Conservation (phyloP, 2,329 filamentous ascomycete species). For the Aspergillus awamori region DNA sequence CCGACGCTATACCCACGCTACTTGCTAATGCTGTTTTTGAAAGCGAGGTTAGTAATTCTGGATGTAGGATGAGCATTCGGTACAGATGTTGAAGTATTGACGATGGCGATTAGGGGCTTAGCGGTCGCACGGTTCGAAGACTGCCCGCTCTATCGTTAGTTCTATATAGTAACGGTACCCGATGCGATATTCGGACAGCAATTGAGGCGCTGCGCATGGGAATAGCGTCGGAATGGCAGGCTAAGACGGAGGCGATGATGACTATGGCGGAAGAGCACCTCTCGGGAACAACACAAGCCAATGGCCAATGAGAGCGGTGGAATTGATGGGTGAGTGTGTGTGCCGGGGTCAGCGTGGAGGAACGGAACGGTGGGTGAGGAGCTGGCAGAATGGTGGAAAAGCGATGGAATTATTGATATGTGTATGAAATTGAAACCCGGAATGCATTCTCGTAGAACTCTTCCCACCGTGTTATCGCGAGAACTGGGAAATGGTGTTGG, state of each 20-base stretch:
- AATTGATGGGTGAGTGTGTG: background rate
- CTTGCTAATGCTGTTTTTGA: slow-evolving; percentile 32
- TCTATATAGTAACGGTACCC: slow-evolving; percentile 39
- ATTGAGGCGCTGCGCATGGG: slow-evolving; percentile 41
- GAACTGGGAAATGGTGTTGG: background rate
- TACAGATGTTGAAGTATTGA: background rate
- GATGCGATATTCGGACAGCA: slow-evolving; percentile 42
- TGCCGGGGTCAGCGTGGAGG: background rate
- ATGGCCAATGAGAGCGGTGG: slow-evolving; percentile 6
- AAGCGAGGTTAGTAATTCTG: slow-evolving; percentile 30
- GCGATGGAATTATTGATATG: too few relatives aligned
- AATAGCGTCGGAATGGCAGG: slow-evolving; percentile 37
- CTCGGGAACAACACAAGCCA: background rate
- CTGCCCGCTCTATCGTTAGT: slow-evolving; percentile 47
- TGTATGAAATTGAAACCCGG: background rate
- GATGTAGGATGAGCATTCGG: background rate
- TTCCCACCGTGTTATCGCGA: background rate
- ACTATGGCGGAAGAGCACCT: background rate
- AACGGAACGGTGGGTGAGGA: background rate
- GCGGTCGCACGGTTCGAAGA: slow-evolving; percentile 46
- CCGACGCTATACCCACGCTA: slow-evolving; percentile 30
- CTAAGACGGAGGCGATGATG: slow-evolving; percentile 18
- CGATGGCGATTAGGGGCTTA: slow-evolving; percentile 35
- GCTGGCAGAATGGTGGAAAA: too few relatives aligned
- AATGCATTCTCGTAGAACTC: background rate